Conservation (phyloP, 2,329 filamentous ascomycete genomes). For the Neopestalotiopsis clavispora region DNA sequence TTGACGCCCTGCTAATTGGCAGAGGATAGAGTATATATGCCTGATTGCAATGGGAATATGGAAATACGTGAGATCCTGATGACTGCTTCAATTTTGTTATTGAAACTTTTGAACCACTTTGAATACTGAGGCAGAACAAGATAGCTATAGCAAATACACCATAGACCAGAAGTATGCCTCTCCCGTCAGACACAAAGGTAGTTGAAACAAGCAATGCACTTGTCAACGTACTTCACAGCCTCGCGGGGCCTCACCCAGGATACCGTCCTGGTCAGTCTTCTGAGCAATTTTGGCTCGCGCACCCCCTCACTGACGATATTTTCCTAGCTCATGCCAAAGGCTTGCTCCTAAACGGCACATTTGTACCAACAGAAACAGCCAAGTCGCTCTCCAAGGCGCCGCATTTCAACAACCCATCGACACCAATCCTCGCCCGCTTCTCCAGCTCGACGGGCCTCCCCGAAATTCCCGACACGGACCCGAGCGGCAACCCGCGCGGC, state of each 20-base stretch:
- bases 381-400: constrained; percentile 48
- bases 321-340: constrained; percentile 58
- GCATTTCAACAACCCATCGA: constrained; percentile 51
- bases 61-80: too few species aligned
- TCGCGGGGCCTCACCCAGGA: constrained; percentile 4
- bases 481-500: constrained; percentile 52
- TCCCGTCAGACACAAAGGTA: constrained; percentile 4
- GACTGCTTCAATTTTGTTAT: not conserved
- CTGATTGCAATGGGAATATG: too few species aligned
- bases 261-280: constrained; percentile 8
- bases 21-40: too few species aligned
- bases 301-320: not conserved
- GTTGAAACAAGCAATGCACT: constrained; percentile 14
- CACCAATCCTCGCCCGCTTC: constrained; percentile 54
- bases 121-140: too few species aligned
- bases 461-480: constrained; percentile 51
- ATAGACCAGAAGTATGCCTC: constrained; percentile 4
- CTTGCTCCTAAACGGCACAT: constrained; percentile 54
- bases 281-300: too few species aligned
- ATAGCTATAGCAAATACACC: too few species aligned
- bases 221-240: constrained; percentile 4
- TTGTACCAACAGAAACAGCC: constrained; percentile 51
- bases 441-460: constrained; percentile 57
- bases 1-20: not conserved
- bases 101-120: too few species aligned